Conservation (phyloP, 1,284 basidiomycete species). For the Veloporphyrellus conicus region DNA sequence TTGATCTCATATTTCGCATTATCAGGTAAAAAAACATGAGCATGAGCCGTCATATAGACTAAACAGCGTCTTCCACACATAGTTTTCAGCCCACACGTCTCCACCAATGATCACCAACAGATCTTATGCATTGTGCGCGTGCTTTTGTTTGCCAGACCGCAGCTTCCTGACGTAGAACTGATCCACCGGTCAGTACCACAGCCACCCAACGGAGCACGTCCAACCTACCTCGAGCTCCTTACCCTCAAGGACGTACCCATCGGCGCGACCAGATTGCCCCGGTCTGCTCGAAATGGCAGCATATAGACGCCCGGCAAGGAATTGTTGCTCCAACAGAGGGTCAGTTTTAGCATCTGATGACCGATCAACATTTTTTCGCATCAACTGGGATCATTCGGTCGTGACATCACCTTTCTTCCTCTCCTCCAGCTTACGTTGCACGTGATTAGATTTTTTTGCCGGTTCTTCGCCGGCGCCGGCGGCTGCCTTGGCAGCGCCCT, state of each 20-base stretch:
- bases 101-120: background rate
- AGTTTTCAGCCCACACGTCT: slow-evolving; percentile 3
- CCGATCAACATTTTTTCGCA: slow-evolving; percentile 1
- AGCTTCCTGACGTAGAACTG: slow-evolving; percentile 93
- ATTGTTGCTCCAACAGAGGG: slow-evolving; percentile 79
- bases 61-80: no score
- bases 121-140: slow-evolving; percentile 55
- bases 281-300: slow-evolving; percentile 88
- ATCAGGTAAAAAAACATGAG: slow-evolving; percentile 8
- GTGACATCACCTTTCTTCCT: slow-evolving; percentile 73
- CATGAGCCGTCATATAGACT: slow-evolving; percentile 16
- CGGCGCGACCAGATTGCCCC: slow-evolving; percentile 89
- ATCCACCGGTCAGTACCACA: slow-evolving; percentile 13
- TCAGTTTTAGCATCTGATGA: slow-evolving; percentile 81
- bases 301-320: slow-evolving; percentile 84
- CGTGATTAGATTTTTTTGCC: slow-evolving; percentile 86
- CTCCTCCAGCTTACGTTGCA: slow-evolving; percentile 79
- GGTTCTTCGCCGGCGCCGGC: slow-evolving; percentile 54
- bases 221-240: slow-evolving; percentile 85
- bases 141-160: slow-evolving; percentile 90
- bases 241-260: slow-evolving; percentile 95
- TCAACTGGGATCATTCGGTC: slow-evolving; percentile 5
- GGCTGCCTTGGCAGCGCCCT: slow-evolving; percentile 55
- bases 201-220: slow-evolving; percentile 5
- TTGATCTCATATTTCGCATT: slow-evolving; percentile 18